Conservation (phyloP, 257 asterid genomes). For the Handroanthus guayacan region DNA sequence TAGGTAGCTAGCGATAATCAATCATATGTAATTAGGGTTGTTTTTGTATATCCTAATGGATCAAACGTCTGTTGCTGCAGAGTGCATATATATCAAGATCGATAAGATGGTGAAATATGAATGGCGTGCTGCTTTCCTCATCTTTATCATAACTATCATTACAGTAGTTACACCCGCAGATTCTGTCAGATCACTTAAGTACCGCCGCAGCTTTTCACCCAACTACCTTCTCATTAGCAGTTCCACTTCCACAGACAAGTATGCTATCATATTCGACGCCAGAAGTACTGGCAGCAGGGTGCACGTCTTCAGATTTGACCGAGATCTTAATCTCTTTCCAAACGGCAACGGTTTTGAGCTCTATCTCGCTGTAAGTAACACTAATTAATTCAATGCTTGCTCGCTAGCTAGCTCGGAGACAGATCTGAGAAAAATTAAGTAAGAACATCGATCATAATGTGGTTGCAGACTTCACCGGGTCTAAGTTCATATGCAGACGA, state of each 20-base stretch:
- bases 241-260: neutral
- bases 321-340: neutral
- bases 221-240: neutral
- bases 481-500: neutral
- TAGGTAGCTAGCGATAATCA: too few species aligned
- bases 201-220: neutral
- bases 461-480: neutral
- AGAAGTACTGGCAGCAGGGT: neutral
- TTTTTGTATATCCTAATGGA: too few species aligned
- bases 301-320: constrained; percentile 1
- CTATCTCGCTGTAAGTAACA: neutral
- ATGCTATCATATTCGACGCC: neutral
- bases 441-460: neutral
- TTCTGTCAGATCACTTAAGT: neutral
- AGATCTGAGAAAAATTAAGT: too few species aligned
- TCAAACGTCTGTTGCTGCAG: too few species aligned
- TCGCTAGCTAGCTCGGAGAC: too few species aligned
- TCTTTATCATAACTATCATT: neutral
- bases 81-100: too few species aligned
- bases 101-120: too few species aligned
- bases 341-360: neutral
- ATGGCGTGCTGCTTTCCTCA: too few species aligned
- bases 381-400: too few species aligned
- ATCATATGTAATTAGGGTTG: too few species aligned
- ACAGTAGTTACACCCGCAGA: neutral